Conservation (phyloP, 1,284 basidiomycete species). For the Irpex lacteus region DNA sequence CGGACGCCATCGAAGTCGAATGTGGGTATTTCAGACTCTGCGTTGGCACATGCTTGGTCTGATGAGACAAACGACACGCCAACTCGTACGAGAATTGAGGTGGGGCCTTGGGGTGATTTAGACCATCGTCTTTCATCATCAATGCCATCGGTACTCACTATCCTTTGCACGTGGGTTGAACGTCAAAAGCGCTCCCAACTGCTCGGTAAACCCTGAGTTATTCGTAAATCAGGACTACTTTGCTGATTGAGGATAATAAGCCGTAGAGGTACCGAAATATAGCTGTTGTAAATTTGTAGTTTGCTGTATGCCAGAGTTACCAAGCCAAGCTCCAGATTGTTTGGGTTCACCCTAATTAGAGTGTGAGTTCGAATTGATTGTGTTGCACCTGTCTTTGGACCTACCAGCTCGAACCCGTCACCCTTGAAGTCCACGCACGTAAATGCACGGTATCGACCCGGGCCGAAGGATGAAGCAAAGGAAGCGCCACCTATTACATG, state of each 20-base stretch:
- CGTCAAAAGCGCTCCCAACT: constrained; percentile 51
- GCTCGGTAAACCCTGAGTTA: constrained; percentile 30
- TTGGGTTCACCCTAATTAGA: constrained; percentile 28
- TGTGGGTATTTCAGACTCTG: constrained; percentile 58
- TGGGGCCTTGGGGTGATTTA: constrained; percentile 21
- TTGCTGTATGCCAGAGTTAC: constrained; percentile 45
- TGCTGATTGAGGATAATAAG: background rate
- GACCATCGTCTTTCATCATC: background rate
- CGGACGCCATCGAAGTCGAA: constrained; percentile 52
- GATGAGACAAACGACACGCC: constrained; percentile 61
- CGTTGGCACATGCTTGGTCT: constrained; percentile 57
- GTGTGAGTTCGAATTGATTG: background rate
- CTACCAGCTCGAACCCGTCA: constrained; percentile 43
- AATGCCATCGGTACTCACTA: constrained; percentile 9
- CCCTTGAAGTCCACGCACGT: constrained; percentile 61
- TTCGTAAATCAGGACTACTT: background rate
- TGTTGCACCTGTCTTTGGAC: constrained; percentile 12
- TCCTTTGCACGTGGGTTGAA: constrained; percentile 38
- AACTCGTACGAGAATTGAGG: constrained; percentile 49
- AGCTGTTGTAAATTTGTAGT: constrained; percentile 44
- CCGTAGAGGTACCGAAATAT: constrained; percentile 40
- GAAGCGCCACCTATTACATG: constrained; percentile 29
- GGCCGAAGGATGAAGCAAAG: constrained; percentile 50
- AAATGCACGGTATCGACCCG: constrained; percentile 55
- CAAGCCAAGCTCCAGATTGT: constrained; percentile 57